phyloP scores from a whole-genome alignment of 1,284 basidiomycete species.

The Quambalaria eucalypti region DNA sequence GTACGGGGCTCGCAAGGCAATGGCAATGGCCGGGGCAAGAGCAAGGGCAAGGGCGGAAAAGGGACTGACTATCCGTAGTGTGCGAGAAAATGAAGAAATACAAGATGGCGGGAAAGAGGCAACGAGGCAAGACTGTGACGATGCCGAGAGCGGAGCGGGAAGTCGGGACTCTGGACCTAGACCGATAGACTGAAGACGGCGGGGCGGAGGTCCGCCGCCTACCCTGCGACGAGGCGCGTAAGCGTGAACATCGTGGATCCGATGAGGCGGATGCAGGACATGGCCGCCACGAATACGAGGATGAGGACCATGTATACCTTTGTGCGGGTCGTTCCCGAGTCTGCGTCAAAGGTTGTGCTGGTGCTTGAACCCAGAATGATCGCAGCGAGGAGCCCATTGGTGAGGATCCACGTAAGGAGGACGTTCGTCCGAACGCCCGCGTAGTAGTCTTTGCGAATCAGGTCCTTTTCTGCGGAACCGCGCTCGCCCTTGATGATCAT shows the following conservation, averaged over 20 bases:
- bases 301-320: slow-evolving; percentile 43
- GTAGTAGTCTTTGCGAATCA: slow-evolving; percentile 47
- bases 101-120: no score
- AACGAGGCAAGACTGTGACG: no score
- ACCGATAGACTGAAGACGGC: no score
- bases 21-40: no score
- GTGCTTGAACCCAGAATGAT: slow-evolving; percentile 34
- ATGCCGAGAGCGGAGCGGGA: no score
- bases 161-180: no score
- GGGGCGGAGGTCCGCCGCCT: background rate
- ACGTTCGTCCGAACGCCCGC: slow-evolving; percentile 79
- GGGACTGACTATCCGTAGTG: no score
- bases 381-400: slow-evolving; percentile 53
- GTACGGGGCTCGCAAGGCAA: no score
- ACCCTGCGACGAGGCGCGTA: slow-evolving; percentile 24
- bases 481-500: slow-evolving; percentile 46
- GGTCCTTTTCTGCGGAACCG: slow-evolving; percentile 36
- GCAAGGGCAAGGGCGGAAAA: no score
- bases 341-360: slow-evolving; percentile 21
- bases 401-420: slow-evolving; percentile 71
- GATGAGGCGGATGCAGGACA: slow-evolving; percentile 37
- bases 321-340: slow-evolving; percentile 22
- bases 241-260: slow-evolving; percentile 34
- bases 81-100: no score
- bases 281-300: slow-evolving; percentile 38